A percentile compares a stretch with the other conserved stretches of the same genome.
Evolutionary conservation across 2,329 filamentous ascomycete genomes (phyloP).

Genomic region (Fusarium camptoceras): DNA sequence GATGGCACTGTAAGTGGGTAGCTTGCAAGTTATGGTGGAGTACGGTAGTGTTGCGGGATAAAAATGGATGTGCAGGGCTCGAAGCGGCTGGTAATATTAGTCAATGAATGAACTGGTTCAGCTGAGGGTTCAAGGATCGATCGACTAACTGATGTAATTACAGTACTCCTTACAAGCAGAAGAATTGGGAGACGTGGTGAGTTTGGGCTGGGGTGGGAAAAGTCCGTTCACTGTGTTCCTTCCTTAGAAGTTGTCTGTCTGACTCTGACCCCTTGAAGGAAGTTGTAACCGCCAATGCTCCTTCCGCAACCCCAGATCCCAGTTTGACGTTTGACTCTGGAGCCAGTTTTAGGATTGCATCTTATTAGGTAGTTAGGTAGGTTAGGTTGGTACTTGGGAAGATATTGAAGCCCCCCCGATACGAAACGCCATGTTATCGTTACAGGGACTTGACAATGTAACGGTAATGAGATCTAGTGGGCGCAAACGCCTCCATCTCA

Average conservation of each 20-base stretch:
- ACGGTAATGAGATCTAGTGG: slow-evolving; percentile 14
- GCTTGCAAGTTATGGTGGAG: slow-evolving; percentile 2
- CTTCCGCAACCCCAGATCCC: slow-evolving; percentile 36
- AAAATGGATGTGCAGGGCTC: slow-evolving; percentile 6
- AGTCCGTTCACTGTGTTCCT: background rate
- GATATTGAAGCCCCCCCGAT: background rate
- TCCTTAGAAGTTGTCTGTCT: background rate
- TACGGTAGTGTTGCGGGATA: background rate
- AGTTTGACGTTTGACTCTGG: slow-evolving; percentile 15
- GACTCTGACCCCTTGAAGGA: background rate
- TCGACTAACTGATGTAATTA: background rate
- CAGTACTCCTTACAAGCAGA: background rate
- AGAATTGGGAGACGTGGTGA: background rate
- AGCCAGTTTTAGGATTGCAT: slow-evolving; percentile 21
- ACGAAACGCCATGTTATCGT: slow-evolving; percentile 7
- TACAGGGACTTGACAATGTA: slow-evolving; percentile 14
- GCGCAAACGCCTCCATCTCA: background rate
- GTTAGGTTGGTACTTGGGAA: no score
- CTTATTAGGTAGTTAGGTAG: background rate
- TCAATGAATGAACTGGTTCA: slow-evolving; percentile 3
- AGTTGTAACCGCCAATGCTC: slow-evolving; percentile 17
- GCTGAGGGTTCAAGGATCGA: slow-evolving; percentile 14
- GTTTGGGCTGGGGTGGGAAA: background rate
- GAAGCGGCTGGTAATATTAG: slow-evolving; percentile 1
- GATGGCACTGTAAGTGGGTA: background rate